Evolutionary conservation across 2,329 filamentous ascomycete species (phyloP), one percentile per base, ranked within the genome.

Genomic region (Aspergillus cejpii): DNA sequence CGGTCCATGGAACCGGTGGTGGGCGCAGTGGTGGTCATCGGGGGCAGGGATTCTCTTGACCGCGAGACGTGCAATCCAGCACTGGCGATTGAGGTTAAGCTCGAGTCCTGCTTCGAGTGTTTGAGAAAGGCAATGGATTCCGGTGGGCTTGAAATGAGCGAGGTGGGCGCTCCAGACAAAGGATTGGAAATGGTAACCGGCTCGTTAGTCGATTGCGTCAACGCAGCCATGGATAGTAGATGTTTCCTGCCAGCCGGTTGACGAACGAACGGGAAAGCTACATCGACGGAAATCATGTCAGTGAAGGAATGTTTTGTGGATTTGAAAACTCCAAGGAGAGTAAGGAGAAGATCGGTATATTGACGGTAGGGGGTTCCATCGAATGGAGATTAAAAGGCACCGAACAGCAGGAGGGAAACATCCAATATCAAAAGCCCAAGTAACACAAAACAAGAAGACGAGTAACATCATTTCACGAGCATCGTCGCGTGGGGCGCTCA

Each of bases 1-100:
- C 59, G 59, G 49, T 64, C 63, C 42, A 51, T 49, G 39, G 58
- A 49, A 48, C 52, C 84, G 79, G 48, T 74, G 79, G 44, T 81
- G 69, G 19, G 80, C 75, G 65, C 85, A 76, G 59, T 73, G 65
- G 57, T 68, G 54, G 57, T 62, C 65, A 59, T 74, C 62, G 49
- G 59, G 31, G 64, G 55, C 33, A 67, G 54, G 11, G 63, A 58
- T 26, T 62, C 60, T 40, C 61, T 58, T 21, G 63, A 63, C 46
- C 66, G 64, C 28, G 64, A 67, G 37, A 69, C 62, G 59, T 68
- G 66, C 38, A 70, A 47, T n/a, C 68, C 65, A 26, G 67, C 68
- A 49, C 63, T 69, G 33, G 68, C 68, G 47, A 70, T 69, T 17
- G 68, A 69, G 37, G 61, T 64, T 15, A 70, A 50, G 45, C 58